phyloP scores from a whole-genome alignment of 2,329 filamentous ascomycete species.

The Chaetomiaceae sp. region DNA sequence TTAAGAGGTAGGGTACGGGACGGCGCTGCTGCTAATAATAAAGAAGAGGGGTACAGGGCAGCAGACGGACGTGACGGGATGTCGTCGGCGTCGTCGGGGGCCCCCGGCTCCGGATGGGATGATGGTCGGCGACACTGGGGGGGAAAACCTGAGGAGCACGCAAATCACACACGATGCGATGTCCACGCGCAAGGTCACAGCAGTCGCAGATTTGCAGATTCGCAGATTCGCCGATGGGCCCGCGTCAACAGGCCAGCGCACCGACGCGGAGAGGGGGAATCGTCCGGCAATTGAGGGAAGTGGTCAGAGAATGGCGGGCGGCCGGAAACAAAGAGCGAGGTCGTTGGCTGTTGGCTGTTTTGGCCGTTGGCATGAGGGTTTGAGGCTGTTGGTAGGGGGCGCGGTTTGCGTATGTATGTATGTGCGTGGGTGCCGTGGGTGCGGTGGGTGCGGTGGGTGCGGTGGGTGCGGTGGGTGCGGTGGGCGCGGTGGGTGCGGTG shows the following conservation, averaged over 20 bases:
- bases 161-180: too few relatives aligned
- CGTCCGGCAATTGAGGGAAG: conserved; percentile 4
- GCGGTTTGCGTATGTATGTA: too few relatives aligned
- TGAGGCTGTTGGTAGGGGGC: too few relatives aligned
- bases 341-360: too few relatives aligned
- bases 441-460: too few relatives aligned
- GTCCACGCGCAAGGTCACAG: not conserved
- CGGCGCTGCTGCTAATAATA: too few relatives aligned
- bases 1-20: conserved; percentile 1
- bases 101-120: not conserved
- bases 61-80: not conserved
- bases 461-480: too few relatives aligned
- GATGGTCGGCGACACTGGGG: too few relatives aligned
- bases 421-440: too few relatives aligned
- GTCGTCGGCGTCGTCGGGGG: not conserved
- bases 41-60: too few relatives aligned
- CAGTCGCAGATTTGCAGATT: not conserved
- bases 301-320: not conserved
- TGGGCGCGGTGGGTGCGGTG: too few relatives aligned
- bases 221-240: too few relatives aligned
- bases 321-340: conserved; percentile 3
- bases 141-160: not conserved
- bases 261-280: not conserved
- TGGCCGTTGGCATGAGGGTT: conserved; percentile 10
- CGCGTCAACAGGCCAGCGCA: not conserved